A percentile compares a stretch with the other conserved stretches of the same genome.
phyloP scores from a whole-genome alignment of 2,329 filamentous ascomycete genomes.

The Arthrobotrys pseudoclavata region DNA sequence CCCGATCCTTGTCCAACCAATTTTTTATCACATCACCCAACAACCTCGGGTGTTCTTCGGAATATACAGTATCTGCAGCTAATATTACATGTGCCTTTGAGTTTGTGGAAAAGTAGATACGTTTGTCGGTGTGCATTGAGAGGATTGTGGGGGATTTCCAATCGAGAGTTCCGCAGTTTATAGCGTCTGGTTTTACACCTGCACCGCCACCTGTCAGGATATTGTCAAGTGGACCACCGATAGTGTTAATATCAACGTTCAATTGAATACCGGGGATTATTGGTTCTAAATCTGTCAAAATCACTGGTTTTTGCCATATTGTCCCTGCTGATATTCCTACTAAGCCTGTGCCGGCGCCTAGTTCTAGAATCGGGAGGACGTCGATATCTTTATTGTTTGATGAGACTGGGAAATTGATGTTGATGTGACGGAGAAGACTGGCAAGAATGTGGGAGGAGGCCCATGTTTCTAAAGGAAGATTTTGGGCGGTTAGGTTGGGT shows the following conservation, averaged over 20 bases:
- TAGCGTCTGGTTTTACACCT: constrained; percentile 31
- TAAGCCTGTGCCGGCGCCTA: constrained; percentile 66
- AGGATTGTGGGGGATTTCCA: constrained; percentile 65
- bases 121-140: constrained; percentile 33
- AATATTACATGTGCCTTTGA: constrained; percentile 66
- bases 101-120: constrained; percentile 46
- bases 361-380: constrained; percentile 64
- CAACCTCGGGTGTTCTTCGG: constrained; percentile 67
- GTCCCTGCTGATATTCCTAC: constrained; percentile 65
- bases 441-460: constrained; percentile 66
- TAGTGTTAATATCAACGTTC: constrained; percentile 65
- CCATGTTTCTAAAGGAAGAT: constrained; percentile 66
- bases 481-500: constrained; percentile 63
- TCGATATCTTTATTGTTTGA: constrained; percentile 33
- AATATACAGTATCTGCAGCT: constrained; percentile 68
- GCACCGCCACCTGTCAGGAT: background rate
- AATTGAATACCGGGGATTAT: constrained; percentile 64
- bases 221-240: background rate
- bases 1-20: constrained; percentile 65
- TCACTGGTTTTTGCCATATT: constrained; percentile 63
- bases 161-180: constrained; percentile 65
- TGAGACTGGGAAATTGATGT: constrained; percentile 54
- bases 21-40: constrained; percentile 65
- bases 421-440: constrained; percentile 65
- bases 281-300: constrained; percentile 65